Percentiles rank a stretch among this genome's conserved stretches.
Evolutionary conservation across 1,284 basidiomycete species (phyloP).

Genomic region (Ustanciosporium gigantosporum): DNA sequence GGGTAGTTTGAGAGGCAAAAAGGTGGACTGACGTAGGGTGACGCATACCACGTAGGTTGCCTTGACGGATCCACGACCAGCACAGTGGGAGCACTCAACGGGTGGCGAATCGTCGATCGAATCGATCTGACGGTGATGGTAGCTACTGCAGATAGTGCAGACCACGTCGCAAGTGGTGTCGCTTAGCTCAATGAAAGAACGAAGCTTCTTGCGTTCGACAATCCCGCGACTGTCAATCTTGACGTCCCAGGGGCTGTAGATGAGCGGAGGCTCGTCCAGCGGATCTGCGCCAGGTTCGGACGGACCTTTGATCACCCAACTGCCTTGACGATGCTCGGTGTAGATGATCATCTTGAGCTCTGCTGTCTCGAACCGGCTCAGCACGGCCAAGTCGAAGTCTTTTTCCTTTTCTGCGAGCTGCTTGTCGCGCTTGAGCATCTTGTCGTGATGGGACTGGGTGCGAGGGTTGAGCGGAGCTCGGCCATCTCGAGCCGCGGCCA

Average conservation of each 20-base stretch:
- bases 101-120: not conserved
- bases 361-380: constrained; percentile 28
- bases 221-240: constrained; percentile 31
- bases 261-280: constrained; percentile 17
- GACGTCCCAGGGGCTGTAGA: constrained; percentile 36
- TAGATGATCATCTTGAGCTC: constrained; percentile 32
- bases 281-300: constrained; percentile 3
- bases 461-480: not conserved
- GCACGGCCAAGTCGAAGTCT: constrained; percentile 27
- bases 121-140: constrained; percentile 1
- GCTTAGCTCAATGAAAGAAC: constrained; percentile 35
- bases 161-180: constrained; percentile 21
- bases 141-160: constrained; percentile 13
- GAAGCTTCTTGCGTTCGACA: constrained; percentile 37
- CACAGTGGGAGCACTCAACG: constrained; percentile 11
- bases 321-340: constrained; percentile 31
- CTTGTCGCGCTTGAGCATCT: constrained; percentile 22
- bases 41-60: constrained; percentile 35
- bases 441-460: constrained; percentile 10
- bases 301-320: constrained; percentile 29
- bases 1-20: constrained; percentile 27
- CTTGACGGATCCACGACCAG: constrained; percentile 11
- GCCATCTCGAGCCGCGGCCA: not conserved
- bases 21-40: constrained; percentile 24
- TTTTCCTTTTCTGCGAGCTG: constrained; percentile 24